Evolutionary conservation across 352 stramenopile species (phyloP).

Genomic region (Phytophthora cryptogea): DNA sequence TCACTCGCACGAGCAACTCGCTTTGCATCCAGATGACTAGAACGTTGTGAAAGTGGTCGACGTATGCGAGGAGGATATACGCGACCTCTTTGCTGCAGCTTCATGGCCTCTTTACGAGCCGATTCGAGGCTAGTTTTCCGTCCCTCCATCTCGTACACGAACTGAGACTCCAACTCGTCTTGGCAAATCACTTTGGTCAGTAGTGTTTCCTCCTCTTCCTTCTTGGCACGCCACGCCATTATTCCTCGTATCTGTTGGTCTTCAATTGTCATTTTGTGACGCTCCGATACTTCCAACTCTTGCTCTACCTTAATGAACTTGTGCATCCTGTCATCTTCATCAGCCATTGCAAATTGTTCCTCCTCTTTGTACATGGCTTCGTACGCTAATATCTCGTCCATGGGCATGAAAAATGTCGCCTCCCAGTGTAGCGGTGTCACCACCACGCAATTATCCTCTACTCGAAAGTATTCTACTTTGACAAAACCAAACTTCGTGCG

Average conservation of each 20-base stretch:
- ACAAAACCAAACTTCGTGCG: constrained; percentile 58
- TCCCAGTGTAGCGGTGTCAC: constrained; percentile 50
- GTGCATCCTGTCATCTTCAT: constrained; percentile 39
- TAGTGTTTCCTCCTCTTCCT: constrained; percentile 41
- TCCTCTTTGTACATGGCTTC: constrained; percentile 55
- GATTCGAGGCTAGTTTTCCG: constrained; percentile 22
- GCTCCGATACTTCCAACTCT: constrained; percentile 28
- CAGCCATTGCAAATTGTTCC: constrained; percentile 49
- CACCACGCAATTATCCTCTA: constrained; percentile 55
- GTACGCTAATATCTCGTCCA: constrained; percentile 45
- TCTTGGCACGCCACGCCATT: constrained; percentile 43
- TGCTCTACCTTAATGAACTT: constrained; percentile 32
- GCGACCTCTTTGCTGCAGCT: constrained; percentile 33
- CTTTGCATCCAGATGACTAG: constrained; percentile 50
- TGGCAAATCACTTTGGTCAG: constrained; percentile 37
- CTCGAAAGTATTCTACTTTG: constrained; percentile 50
- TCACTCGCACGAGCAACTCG: constrained; percentile 56
- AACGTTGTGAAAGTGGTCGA: constrained; percentile 19
- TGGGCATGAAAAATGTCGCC: constrained; percentile 53
- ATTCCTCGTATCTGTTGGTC: constrained; percentile 43
- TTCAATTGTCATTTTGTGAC: constrained; percentile 46
- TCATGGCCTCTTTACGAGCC: constrained; percentile 42
- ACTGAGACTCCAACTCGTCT: constrained; percentile 47
- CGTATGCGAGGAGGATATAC: constrained; percentile 40
- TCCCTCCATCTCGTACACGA: constrained; percentile 53